Evolutionary conservation across 768 basidiomycete species (phyloP).

Genomic region (Lactifluus pinguis): DNA sequence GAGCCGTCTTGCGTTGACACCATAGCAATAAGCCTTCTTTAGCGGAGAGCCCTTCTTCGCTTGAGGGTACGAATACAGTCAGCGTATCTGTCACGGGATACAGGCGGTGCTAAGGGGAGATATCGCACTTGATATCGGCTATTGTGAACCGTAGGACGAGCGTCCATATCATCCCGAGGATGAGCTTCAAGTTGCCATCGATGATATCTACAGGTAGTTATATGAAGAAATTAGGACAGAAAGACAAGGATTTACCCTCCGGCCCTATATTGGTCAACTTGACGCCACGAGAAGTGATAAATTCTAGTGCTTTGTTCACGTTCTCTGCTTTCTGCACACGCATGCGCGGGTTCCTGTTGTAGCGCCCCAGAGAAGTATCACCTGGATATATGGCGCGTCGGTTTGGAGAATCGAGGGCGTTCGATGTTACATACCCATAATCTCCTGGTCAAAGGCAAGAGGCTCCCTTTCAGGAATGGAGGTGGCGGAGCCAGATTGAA

Average conservation of each 20-base stretch:
- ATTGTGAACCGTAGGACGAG: conserved; percentile 96
- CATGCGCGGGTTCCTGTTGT: conserved; percentile 84
- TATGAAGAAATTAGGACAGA: background rate
- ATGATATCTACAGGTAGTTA: conserved; percentile 69
- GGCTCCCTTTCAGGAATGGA: background rate
- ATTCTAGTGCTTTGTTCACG: conserved; percentile 92
- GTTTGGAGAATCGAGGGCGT: background rate
- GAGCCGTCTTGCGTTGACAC: conserved; percentile 94
- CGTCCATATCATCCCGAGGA: conserved; percentile 99
- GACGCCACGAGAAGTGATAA: conserved; percentile 88
- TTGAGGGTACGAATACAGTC: conserved; percentile 25
- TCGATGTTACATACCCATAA: conserved; percentile 62
- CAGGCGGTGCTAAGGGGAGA: background rate
- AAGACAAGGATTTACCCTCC: conserved; percentile 49
- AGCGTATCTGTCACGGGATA: background rate
- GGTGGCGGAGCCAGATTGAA: background rate
- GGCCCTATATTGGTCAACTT: conserved; percentile 97
- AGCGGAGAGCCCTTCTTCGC: conserved; percentile 97
- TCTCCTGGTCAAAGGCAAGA: conserved; percentile 56
- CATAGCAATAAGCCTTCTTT: conserved; percentile 95
- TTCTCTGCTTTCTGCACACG: conserved; percentile 98
- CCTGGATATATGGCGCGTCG: conserved; percentile 36
- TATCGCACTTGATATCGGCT: conserved; percentile 85
- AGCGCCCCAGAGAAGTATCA: conserved; percentile 87
- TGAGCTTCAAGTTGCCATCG: conserved; percentile 96